Conservation (phyloP, 441 rosid genomes). For the Syzygium syzygioides region DNA sequence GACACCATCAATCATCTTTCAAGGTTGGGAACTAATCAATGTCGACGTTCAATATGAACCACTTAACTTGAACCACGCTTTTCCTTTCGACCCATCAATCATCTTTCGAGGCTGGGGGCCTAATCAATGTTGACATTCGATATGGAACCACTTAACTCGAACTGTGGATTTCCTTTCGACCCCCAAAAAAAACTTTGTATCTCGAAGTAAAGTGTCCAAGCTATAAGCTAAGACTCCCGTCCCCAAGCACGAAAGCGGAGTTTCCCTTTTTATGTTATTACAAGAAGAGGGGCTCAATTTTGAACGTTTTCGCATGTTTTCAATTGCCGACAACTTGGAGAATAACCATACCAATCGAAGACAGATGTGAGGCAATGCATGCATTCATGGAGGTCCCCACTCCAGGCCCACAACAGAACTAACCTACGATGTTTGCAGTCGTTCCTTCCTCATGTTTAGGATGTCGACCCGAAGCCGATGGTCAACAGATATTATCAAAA, state of each 20-base stretch:
- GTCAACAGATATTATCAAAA: background rate
- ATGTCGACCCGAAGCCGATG: background rate
- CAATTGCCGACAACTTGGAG: too few species aligned
- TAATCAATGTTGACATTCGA: background rate
- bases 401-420: background rate
- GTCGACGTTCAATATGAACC: background rate
- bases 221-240: too few species aligned
- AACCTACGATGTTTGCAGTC: background rate
- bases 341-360: background rate
- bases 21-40: background rate
- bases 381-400: background rate
- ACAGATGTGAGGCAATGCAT: background rate
- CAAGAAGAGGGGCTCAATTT: background rate
- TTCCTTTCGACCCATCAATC: background rate
- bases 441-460: background rate
- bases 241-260: background rate
- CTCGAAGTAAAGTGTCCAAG: background rate
- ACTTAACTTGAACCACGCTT: background rate
- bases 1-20: background rate
- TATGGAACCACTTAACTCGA: background rate
- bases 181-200: background rate
- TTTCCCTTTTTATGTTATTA: background rate
- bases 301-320: background rate
- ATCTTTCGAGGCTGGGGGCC: background rate
- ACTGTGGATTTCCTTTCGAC: accelerated